phyloP scores from a whole-genome alignment of 345 rosid species.

The Chamaenerion angustifolium region DNA sequence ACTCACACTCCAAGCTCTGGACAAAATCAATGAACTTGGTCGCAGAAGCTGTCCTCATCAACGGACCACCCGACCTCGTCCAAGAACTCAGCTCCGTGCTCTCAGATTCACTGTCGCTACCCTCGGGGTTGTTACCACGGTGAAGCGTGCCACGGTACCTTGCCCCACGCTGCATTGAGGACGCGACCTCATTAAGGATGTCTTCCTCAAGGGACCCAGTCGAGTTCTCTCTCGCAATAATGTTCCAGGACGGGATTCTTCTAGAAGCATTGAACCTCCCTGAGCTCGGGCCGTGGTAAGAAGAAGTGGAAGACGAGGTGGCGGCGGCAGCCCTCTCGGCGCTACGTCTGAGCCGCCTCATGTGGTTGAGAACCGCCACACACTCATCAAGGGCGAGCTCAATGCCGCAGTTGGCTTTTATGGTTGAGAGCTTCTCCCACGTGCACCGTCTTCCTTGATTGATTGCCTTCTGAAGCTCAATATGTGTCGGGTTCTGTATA shows the following conservation, averaged over 20 bases:
- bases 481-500: constrained; percentile 65
- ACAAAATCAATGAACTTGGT: constrained; percentile 66
- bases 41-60: constrained; percentile 94
- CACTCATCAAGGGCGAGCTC: constrained; percentile 98
- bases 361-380: constrained; percentile 87
- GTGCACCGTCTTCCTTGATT: constrained; percentile 98
- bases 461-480: constrained; percentile 71
- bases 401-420: constrained; percentile 88
- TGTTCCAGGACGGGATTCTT: constrained; percentile 96
- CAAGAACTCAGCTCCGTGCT: constrained; percentile 59
- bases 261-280: constrained; percentile 63
- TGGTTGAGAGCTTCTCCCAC: constrained; percentile 98
- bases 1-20: constrained; percentile 46
- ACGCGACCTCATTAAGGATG: constrained; percentile 25
- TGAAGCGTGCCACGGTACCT: constrained; percentile 30
- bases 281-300: constrained; percentile 20
- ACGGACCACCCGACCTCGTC: constrained; percentile 95
- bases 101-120: constrained; percentile 85
- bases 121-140: constrained; percentile 34
- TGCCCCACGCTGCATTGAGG: constrained; percentile 31
- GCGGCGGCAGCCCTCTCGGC: constrained; percentile 84
- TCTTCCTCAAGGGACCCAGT: constrained; percentile 85
- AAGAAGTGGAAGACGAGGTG: constrained; percentile 40
- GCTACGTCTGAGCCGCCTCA: constrained; percentile 86
- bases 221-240: constrained; percentile 89